Evolutionary conservation across 2,329 filamentous ascomycete species (phyloP), one percentile per base, ranked within the genome.

Genomic region (Coniochaeta sp.): DNA sequence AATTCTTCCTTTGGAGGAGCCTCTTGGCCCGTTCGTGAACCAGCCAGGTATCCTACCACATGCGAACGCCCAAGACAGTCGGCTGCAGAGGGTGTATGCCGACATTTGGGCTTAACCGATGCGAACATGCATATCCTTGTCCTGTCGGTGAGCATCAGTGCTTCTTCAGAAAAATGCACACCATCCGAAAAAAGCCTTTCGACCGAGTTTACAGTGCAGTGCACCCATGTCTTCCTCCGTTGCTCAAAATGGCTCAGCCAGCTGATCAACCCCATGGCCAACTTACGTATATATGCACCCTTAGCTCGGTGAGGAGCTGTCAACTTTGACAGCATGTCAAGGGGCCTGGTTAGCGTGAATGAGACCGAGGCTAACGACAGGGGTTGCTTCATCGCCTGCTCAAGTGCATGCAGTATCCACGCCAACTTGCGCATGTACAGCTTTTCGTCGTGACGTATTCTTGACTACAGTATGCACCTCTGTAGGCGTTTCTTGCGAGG

Each of bases 291-390:
- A 38, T 17, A 40, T 40, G 38, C 17, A n/a, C 16, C 16, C 38
- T 40, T 6, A 38, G 34, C 34, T 12, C 34, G 16, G 19, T 24
- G 57, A 58, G 34, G 59, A 61, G 62, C 61, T 65, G 64, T 64
- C 64, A 64, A 60, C 52, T 64, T 65, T 64, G 64, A 65, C 64
- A 65, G 61, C 58, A 52, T 40, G 56, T 58, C 54, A 59, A 60
- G n/a, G 60, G 33, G 31, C 19, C 34, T 12, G 36, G n/a, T 24
- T 50, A 43, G 40, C 57, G n/a, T 57, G 43, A 28, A 54, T 24
- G 24, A 52, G 9, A 57, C 50, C 40, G 44, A 58, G 16, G 11
- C 40, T 33, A 40, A 47, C 47, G 22, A 31, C 47, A 52, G 47
- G 24, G 11, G 6, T 31, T 52, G 14, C 22, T 22, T 52, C 47